Conservation (phyloP, 208 protist species). For the Trypanosoma platydactyli region DNA sequence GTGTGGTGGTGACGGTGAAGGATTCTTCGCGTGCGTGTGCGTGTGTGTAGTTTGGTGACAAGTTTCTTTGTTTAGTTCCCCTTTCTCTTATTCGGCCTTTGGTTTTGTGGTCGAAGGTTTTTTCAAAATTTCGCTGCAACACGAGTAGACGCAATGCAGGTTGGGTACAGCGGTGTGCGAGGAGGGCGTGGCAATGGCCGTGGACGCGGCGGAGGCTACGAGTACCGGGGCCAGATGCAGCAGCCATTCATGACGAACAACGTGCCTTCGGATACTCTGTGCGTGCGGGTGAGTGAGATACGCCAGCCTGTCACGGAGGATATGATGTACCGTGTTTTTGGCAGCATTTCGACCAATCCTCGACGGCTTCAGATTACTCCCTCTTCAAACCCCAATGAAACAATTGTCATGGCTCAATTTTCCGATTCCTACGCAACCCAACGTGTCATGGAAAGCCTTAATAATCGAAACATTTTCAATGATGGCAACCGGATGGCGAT, state of each 20-base stretch:
- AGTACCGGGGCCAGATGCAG: constrained; percentile 18
- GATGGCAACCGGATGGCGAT: constrained; percentile 88
- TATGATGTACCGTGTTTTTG: constrained; percentile 85
- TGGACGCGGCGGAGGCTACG: constrained; percentile 27
- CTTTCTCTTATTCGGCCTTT: constrained; percentile 8
- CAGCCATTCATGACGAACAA: constrained; percentile 26
- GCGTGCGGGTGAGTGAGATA: constrained; percentile 73
- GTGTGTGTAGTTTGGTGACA: constrained; percentile 8
- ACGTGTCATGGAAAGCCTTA: constrained; percentile 62
- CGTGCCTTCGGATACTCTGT: constrained; percentile 63
- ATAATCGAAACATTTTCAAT: constrained; percentile 89
- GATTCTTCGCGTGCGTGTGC: constrained; percentile 9
- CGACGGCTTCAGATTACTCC: constrained; percentile 61
- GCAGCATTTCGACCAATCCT: constrained; percentile 63
- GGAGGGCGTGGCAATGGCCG: constrained; percentile 48
- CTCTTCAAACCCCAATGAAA: constrained; percentile 56
- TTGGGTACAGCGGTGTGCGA: constrained; percentile 34
- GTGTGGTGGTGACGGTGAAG: background rate
- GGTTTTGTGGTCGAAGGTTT: background rate
- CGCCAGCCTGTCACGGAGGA: constrained; percentile 83
- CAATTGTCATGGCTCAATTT: constrained; percentile 76
- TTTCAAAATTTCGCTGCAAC: constrained; percentile 10
- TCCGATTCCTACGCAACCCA: constrained; percentile 56
- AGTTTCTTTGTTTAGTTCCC: background rate
- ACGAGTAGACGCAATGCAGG: constrained; percentile 25